Base-by-base conservation (phyloP, 2,329 filamentous ascomycete genomes). In the Xenoacremonium recifei region DNA sequence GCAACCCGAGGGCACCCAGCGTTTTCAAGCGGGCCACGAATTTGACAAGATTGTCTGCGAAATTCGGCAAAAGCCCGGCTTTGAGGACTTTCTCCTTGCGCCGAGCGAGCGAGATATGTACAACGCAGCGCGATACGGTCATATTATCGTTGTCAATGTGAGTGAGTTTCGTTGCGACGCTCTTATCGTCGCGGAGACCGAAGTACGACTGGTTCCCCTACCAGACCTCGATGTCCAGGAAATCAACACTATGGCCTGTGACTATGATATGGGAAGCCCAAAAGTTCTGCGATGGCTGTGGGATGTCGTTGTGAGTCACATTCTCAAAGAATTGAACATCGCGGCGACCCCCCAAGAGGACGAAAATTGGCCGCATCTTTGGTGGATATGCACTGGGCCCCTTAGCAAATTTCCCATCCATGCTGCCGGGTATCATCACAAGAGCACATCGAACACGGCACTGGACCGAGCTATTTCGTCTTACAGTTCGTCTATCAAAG, bases 381-480 rank as follows among this genome's bases (percentile, higher is more conserved):
- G 61, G 54, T 68, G 63, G 64, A 57, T 67, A 42, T 54, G 56
- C 2, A 67, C 60, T 0, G 65, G 63, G 1, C 29, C 23, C 2
- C 44, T 68, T 0, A 49, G n/a, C 41, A 43, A 44, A 9, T 54
- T 67, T 19, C 64, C 63, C 3, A 23, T 67, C 10, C 62, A 67
- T 42, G 63, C 64, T 0, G 62, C 65, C 0, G 66, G 66, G 10
- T 38, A 50, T 21, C 61, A 68, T 37, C 10, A 23, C 2, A 16
- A 38, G 6, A 32, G 37, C 4, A 53, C 48, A 6, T 21, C 21
- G 1, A 42, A 60, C 10, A 61, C 59, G 0, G 60, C 61, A 0
- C 30, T 69, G 2, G 61, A 68, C 33, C 48, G 61, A 31, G 65
- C 63, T 4, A 54, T 69, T 3, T 71, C 67, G 4, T 69, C 66